Conservation (phyloP, 352 stramenopile genomes). For the Phytopythium vexans region DNA sequence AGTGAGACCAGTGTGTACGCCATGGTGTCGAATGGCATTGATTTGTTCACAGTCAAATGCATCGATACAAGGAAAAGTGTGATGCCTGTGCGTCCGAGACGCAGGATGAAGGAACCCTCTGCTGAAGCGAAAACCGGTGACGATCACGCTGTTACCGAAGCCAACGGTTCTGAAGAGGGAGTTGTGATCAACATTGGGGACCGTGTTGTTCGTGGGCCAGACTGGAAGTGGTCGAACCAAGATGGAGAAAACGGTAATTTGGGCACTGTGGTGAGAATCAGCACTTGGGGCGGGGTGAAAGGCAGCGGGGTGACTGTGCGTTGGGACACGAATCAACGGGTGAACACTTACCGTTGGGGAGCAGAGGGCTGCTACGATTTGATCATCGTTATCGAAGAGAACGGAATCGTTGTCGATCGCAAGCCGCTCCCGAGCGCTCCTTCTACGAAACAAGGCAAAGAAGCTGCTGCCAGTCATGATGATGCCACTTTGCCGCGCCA, state of each 20-base stretch:
- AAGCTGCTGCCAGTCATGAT: slow-evolving; percentile 11
- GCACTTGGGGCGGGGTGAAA: slow-evolving; percentile 72
- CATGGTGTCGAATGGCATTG: slow-evolving; percentile 58
- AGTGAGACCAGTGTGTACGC: slow-evolving; percentile 68
- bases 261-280: slow-evolving; percentile 77
- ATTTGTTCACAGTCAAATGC: slow-evolving; percentile 64
- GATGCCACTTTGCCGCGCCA: slow-evolving; percentile 29
- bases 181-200: slow-evolving; percentile 52
- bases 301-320: slow-evolving; percentile 74
- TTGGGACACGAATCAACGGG: slow-evolving; percentile 81
- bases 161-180: slow-evolving; percentile 4
- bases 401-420: slow-evolving; percentile 37
- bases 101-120: too few species aligned
- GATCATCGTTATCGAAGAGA: slow-evolving; percentile 59
- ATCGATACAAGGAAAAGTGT: slow-evolving; percentile 30
- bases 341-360: slow-evolving; percentile 83
- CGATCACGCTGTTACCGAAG: slow-evolving; percentile 6
- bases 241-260: slow-evolving; percentile 56
- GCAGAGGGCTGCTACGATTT: slow-evolving; percentile 77
- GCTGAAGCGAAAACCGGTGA: slow-evolving; percentile 10
- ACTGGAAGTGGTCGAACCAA: slow-evolving; percentile 84
- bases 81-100: too few species aligned
- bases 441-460: slow-evolving; percentile 10
- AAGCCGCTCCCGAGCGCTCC: slow-evolving; percentile 41
- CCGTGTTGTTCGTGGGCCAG: slow-evolving; percentile 63